A percentile compares a stretch with the other conserved stretches of the same genome.
These are phyloP conservation scores for Zoysia japonica DNA, from an alignment of 176 grass and related monocot genomes.

Conservation along the genomic window DNA sequence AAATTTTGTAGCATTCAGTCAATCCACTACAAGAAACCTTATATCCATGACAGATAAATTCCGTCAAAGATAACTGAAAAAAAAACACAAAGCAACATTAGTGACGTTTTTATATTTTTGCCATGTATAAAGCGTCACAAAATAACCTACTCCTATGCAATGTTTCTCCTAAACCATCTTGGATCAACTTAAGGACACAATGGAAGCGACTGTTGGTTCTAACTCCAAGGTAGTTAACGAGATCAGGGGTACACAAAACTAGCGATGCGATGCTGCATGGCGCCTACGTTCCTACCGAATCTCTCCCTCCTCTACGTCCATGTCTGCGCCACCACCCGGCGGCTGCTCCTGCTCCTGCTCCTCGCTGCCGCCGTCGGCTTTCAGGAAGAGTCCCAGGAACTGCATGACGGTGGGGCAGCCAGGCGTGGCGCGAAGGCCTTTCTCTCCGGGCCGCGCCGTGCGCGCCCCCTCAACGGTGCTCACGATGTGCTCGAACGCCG, in stretches of 20 bases:
- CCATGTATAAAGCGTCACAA: no score
- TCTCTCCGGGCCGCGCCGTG: background rate
- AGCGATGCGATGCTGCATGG: background rate
- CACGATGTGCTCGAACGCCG: conserved; percentile 39
- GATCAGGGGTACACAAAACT: background rate
- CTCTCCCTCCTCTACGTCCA: conserved; percentile 48
- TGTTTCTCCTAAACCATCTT: no score
- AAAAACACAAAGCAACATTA: no score
- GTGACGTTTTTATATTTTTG: no score
- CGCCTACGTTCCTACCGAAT: conserved; percentile 27
- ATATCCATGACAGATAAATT: no score
- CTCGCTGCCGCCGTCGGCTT: background rate
- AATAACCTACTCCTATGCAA: no score
- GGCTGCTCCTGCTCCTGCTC: background rate
- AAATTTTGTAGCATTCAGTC: no score
- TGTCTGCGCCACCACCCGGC: background rate
- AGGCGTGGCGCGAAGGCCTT: background rate
- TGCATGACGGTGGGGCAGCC: conserved; percentile 15
- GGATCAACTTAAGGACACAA: background rate
- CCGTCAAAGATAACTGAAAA: no score
- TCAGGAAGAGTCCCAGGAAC: conserved; percentile 44
- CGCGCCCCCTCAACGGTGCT: conserved; percentile 10
- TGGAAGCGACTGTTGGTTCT: background rate
- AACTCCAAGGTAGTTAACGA: background rate
- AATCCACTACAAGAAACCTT: no score